These are phyloP conservation scores for Peronospora belbahrii DNA, from an alignment of 352 stramenopile genomes.

Conservation along the genomic window DNA sequence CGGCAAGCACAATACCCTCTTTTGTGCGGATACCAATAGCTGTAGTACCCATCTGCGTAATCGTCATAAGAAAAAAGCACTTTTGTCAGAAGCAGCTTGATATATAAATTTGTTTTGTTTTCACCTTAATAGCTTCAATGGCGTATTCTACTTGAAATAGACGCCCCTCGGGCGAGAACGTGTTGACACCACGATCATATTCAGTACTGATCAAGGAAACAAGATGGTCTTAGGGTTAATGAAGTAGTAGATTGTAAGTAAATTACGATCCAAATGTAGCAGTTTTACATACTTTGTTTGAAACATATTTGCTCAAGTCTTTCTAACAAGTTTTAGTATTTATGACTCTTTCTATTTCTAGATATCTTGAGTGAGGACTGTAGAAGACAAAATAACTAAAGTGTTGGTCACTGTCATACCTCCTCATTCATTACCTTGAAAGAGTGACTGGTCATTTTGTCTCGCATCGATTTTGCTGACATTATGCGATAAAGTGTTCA, in stretches of 20 bases:
- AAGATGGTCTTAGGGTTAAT: neutral
- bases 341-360: conserved; percentile 30
- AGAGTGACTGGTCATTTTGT: no score
- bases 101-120: neutral
- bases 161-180: conserved; percentile 98
- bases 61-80: neutral
- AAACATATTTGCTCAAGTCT: conserved; percentile 35
- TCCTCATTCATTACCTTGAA: no score
- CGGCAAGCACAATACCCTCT: conserved; percentile 94
- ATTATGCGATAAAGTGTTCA: no score
- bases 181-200: conserved; percentile 99
- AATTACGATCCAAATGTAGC: neutral
- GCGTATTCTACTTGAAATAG: conserved; percentile 99
- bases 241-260: neutral
- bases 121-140: conserved; percentile 95
- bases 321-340: conserved; percentile 10
- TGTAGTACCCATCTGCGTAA: conserved; percentile 91
- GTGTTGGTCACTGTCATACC: conserved; percentile 3
- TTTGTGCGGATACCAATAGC: conserved; percentile 97
- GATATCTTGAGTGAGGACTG: conserved; percentile 28
- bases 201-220: conserved; percentile 84
- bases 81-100: neutral
- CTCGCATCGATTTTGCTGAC: no score
- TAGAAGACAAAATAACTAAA: conserved; percentile 15
- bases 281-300: conserved; percentile 46